Evolutionary conservation across 2,329 filamentous ascomycete genomes (phyloP).

Genomic region (Pseudogymnoascus verrucosus): DNA sequence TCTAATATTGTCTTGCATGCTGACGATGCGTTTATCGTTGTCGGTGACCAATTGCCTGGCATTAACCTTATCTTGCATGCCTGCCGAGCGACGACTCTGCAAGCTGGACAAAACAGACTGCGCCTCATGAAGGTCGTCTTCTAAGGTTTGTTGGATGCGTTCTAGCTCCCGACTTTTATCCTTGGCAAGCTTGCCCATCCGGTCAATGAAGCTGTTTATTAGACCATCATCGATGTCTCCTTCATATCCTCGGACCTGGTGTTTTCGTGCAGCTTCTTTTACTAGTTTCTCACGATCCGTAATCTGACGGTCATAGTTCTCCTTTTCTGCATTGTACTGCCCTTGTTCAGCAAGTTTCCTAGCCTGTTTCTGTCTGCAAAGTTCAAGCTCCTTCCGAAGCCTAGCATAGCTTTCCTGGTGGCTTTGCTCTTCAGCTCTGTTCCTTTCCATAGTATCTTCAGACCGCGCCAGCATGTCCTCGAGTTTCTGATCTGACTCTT

Average conservation of each 20-base stretch:
- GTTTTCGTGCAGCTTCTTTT: slow-evolving; percentile 65
- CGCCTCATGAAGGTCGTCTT: slow-evolving; percentile 66
- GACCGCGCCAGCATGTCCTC: slow-evolving; percentile 67
- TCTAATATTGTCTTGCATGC: slow-evolving; percentile 60
- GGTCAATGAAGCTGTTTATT: slow-evolving; percentile 68
- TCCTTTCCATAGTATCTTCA: slow-evolving; percentile 61
- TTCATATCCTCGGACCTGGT: slow-evolving; percentile 80
- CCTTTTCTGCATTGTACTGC: slow-evolving; percentile 76
- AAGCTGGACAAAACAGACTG: slow-evolving; percentile 64
- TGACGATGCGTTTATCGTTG: slow-evolving; percentile 63
- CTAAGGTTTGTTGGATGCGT: slow-evolving; percentile 62
- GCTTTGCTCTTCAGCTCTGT: slow-evolving; percentile 53
- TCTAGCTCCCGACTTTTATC: slow-evolving; percentile 78
- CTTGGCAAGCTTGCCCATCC: slow-evolving; percentile 62
- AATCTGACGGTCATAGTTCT: slow-evolving; percentile 76
- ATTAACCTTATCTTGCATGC: slow-evolving; percentile 65
- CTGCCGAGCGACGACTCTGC: slow-evolving; percentile 62
- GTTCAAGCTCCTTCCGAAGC: slow-evolving; percentile 44
- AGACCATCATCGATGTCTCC: slow-evolving; percentile 66
- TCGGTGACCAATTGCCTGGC: slow-evolving; percentile 63
- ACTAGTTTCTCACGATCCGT: slow-evolving; percentile 64
- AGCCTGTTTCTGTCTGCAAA: slow-evolving; percentile 40
- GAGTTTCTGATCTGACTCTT: slow-evolving; percentile 70
- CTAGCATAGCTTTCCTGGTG: slow-evolving; percentile 58
- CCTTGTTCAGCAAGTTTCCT: slow-evolving; percentile 59